phyloP scores from a whole-genome alignment of 805 yeast genomes.

The Clavispora asparagi region DNA sequence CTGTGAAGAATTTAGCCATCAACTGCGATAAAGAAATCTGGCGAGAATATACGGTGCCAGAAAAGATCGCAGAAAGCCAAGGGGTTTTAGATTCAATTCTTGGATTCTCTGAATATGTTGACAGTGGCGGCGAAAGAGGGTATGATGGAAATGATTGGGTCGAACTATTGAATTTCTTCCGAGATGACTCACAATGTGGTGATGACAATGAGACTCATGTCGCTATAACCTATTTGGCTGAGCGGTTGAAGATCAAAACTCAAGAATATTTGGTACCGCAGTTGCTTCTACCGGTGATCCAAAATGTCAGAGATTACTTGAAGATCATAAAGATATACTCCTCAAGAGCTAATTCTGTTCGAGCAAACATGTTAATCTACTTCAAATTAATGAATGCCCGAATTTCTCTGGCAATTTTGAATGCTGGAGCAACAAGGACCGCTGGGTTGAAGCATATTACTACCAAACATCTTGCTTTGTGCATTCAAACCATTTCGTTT shows the following conservation, averaged over 20 bases:
- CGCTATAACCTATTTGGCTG: neutral
- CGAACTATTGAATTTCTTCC: constrained; percentile 20
- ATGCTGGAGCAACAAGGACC: constrained; percentile 71
- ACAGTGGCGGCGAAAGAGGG: constrained; percentile 16
- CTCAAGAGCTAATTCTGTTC: constrained; percentile 33
- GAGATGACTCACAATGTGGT: constrained; percentile 1
- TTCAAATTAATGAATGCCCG: constrained; percentile 47
- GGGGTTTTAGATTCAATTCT: constrained; percentile 18
- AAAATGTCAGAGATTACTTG: constrained; percentile 45
- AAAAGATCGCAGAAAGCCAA: constrained; percentile 27
- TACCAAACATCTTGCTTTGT: constrained; percentile 63
- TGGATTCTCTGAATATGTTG: constrained; percentile 21
- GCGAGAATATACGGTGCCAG: constrained; percentile 64
- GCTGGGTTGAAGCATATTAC: constrained; percentile 73
- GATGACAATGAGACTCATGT: neutral
- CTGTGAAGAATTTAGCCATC: constrained; percentile 41
- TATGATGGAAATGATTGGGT: constrained; percentile 26
- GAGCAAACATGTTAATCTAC: constrained; percentile 41
- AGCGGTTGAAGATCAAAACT: constrained; percentile 11
- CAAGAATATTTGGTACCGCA: constrained; percentile 28
- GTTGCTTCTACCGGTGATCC: constrained; percentile 18
- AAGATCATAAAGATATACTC: constrained; percentile 56
- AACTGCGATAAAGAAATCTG: constrained; percentile 68
- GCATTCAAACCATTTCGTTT: constrained; percentile 58
- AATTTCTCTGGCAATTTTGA: constrained; percentile 55